These are phyloP conservation scores for Acacia crassicarpa DNA, from an alignment of 306 rosid species.

Conservation along the genomic window DNA sequence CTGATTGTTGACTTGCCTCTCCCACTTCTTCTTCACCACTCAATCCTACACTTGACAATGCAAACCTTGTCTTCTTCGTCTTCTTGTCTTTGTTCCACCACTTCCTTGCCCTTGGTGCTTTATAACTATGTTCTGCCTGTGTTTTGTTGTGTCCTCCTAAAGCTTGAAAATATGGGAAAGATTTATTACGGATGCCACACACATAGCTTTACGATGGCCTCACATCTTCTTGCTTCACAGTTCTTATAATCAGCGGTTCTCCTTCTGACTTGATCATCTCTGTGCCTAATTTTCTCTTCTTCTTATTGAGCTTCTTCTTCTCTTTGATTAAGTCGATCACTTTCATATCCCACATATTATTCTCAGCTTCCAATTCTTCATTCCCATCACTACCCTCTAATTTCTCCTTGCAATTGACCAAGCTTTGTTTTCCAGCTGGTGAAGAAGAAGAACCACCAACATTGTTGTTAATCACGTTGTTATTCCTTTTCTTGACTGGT, in stretches of 20 bases:
- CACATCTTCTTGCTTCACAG: not conserved
- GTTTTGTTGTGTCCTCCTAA: constrained; percentile 46
- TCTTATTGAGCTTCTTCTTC: not conserved
- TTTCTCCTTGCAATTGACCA: not conserved
- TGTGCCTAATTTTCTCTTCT: not conserved
- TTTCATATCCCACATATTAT: not conserved
- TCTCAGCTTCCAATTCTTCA: not conserved
- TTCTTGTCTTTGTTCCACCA: not conserved
- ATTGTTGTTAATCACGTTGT: not conserved
- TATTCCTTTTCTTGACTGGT: not conserved
- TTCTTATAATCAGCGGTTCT: not conserved
- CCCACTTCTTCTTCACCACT: not conserved
- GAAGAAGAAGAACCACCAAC: not conserved
- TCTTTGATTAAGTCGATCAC: not conserved
- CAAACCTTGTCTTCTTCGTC: not conserved
- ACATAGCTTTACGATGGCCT: not conserved
- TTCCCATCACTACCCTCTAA: not conserved
- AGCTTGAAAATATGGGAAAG: constrained; percentile 33
- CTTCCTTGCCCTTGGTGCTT: not conserved
- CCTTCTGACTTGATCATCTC: not conserved
- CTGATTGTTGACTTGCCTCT: constrained; percentile 8
- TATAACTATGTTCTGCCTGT: constrained; percentile 14
- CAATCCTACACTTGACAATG: not conserved
- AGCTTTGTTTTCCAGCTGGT: not conserved
- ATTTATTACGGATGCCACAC: constrained; percentile 29